Percentiles rank a stretch among this genome's conserved stretches.
phyloP scores from a whole-genome alignment of 495 filamentous ascomycete species.

The Staphylotrichum tortipilum region DNA sequence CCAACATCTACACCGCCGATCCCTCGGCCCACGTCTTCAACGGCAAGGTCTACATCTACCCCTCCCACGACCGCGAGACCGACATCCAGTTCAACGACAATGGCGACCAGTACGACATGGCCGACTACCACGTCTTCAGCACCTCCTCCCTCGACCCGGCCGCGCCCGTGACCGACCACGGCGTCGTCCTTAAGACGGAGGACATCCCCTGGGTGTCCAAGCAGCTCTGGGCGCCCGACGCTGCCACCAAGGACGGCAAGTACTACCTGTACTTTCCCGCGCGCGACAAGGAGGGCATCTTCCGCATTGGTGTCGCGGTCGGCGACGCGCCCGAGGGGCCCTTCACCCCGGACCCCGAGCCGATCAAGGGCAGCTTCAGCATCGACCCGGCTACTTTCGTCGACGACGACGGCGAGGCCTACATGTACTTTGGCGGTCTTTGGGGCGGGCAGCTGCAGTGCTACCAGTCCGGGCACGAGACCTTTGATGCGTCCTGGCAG shows the following conservation, averaged over 20 bases:
- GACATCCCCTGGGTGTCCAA: conserved; percentile 57
- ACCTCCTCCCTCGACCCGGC: conserved; percentile 37
- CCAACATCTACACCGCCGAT: conserved; percentile 61
- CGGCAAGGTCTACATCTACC: conserved; percentile 55
- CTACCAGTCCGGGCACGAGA: conserved; percentile 35
- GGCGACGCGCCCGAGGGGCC: conserved; percentile 48
- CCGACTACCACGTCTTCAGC: conserved; percentile 59
- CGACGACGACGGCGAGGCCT: conserved; percentile 51
- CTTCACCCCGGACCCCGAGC: conserved; percentile 48
- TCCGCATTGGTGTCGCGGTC: conserved; percentile 57
- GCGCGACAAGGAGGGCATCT: conserved; percentile 48
- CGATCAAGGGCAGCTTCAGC: conserved; percentile 50
- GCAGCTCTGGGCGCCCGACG: conserved; percentile 59
- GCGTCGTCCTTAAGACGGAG: conserved; percentile 43
- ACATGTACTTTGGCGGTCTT: conserved; percentile 57
- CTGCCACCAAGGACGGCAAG: conserved; percentile 48
- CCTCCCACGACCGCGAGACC: conserved; percentile 55
- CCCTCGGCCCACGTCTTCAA: conserved; percentile 60
- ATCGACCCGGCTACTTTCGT: conserved; percentile 60
- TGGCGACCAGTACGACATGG: conserved; percentile 78
- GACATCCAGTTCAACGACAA: conserved; percentile 63
- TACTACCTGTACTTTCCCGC: conserved; percentile 61
- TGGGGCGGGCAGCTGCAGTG: conserved; percentile 66
- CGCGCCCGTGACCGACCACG: conserved; percentile 51
- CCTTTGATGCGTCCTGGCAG: conserved; percentile 41